Evolutionary conservation across 352 stramenopile genomes (phyloP), one percentile per base, ranked within the genome.

Genomic region (Poterioochromonas sp.): DNA sequence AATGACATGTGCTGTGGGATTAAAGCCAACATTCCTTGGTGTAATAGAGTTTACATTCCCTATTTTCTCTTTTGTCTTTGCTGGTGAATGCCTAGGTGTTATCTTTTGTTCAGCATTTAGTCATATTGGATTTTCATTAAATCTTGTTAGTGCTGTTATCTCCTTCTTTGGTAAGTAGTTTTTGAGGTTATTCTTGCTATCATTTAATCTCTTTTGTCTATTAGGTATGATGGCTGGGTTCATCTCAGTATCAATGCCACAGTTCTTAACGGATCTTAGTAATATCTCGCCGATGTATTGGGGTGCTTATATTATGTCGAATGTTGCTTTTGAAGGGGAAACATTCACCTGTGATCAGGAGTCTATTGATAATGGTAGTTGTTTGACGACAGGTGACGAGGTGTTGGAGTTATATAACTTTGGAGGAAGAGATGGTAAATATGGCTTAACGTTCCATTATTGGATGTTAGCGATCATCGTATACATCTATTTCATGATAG

Each of bases 231-330:
- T 63, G 35, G 69, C 69, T 15, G 69, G 69, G 11, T 77, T 41
- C 41, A 77, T 77, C 35, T 64, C 44, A 22, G 8, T 77, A 5
- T 73, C 11, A 8, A 77, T 77, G 69, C 69, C 69, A 26, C 69
- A 44, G 8, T 37, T 64, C 29, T 37, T 77, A 5, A 11, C 2
- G 1, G 26, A 70, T 26, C 18, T 77, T 15, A 65, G 37, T 43
- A 37, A 40, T 29, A 63, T 77, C 41, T 77, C 69, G 8, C 69
- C 69, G 5, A 39, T 77, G 34, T 12, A n/a, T 35, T 77, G 69
- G 69, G 69, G 69, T 12, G 37, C 26, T 64, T 65, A 37, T 35
- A 8, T 77, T 32, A 11, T 77, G 11, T 26, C 69, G 26, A 77
- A 60, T 44, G 12, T 65, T 26, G 51, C 32, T 8, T 77, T 77